Evolutionary conservation across 2,329 filamentous ascomycete species (phyloP).

Genomic region (Thelonectria blattea): DNA sequence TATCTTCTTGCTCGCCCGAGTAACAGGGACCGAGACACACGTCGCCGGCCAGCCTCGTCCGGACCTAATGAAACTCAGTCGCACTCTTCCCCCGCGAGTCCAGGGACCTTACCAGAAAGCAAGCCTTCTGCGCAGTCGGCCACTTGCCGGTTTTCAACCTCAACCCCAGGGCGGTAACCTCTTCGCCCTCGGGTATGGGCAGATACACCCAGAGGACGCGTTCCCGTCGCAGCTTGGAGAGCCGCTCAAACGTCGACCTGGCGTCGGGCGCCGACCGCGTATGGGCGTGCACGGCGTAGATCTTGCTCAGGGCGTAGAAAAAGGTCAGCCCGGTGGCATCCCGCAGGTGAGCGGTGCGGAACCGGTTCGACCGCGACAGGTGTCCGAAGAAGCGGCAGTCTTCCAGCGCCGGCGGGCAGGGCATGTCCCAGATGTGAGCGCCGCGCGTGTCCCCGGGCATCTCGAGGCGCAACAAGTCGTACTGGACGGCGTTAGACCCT

Average conservation of each 20-base stretch:
- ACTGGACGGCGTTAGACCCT: neutral
- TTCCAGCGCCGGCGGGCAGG: conserved; percentile 6
- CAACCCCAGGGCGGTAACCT: neutral
- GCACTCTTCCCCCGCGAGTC: neutral
- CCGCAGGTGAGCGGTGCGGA: neutral
- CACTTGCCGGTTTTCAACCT: neutral
- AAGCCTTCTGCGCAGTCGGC: neutral
- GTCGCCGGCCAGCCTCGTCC: conserved; percentile 11
- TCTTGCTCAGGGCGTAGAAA: neutral
- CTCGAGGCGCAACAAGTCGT: neutral
- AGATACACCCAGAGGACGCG: conserved; percentile 5
- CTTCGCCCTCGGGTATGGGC: conserved; percentile 10
- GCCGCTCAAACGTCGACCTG: neutral
- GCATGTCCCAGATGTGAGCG: conserved; percentile 15
- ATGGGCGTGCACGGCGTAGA: conserved; percentile 10
- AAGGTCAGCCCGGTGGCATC: neutral
- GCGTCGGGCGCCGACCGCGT: neutral
- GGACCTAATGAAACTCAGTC: neutral
- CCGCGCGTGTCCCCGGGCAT: neutral
- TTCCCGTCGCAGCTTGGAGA: neutral
- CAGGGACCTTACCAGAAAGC: neutral
- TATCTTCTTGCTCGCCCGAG: neutral
- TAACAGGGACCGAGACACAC: conserved; percentile 6
- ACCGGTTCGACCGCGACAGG: neutral
- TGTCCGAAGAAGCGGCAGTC: conserved; percentile 4